Base-by-base conservation (phyloP, 306 rosid genomes). In the Ormosia semicastrata region DNA sequence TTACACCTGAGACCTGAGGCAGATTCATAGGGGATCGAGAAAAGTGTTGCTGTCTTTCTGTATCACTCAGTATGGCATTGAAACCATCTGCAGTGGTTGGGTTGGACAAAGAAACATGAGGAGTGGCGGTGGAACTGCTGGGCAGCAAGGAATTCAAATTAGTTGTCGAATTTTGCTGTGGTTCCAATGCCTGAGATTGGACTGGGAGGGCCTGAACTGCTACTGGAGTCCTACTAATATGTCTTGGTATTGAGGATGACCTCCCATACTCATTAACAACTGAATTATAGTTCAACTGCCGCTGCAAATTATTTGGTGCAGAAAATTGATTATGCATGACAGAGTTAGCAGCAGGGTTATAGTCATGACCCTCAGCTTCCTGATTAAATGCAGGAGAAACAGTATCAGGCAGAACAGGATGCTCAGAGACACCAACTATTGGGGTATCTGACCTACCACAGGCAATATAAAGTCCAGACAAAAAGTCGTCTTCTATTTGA, bases 161-260 rank as follows among this genome's bases (percentile, higher is more conserved):
- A 62, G 84, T 78, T 77, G 90, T 81, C 69, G 79, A 71, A 83
- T 86, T 83, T 83, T 88, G 93, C 57, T 74, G 91, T 40, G 79
- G 66, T 32, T 81, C 85, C 56, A 79, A 44, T 43, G 81, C 54
- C 73, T 40, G 90, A 73, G 93, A 78, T 84, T 73, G 93, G 36
- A 75, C 93, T 37, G 99, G 94, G 66, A 93, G 98, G 68, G 97
- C 98, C 87, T 95, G 99, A 79, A 90, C 88, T 63, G 97, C 97
- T 33, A 71, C 7, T 1, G 96, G 92, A 66, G 82, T 78, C 89
- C 98, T 89, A 76, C 6, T 57, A 69, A 83, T 39, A 71, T 68
- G 83, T 73, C 85, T 83, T 34, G 82, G 66, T 40, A 73, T 44
- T 13, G 83, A 44, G 47, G 88, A 71, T 24, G 85, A 75, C 75